Conservation (phyloP, 2,329 filamentous ascomycete genomes). For the Fusarium gaditjirri region DNA sequence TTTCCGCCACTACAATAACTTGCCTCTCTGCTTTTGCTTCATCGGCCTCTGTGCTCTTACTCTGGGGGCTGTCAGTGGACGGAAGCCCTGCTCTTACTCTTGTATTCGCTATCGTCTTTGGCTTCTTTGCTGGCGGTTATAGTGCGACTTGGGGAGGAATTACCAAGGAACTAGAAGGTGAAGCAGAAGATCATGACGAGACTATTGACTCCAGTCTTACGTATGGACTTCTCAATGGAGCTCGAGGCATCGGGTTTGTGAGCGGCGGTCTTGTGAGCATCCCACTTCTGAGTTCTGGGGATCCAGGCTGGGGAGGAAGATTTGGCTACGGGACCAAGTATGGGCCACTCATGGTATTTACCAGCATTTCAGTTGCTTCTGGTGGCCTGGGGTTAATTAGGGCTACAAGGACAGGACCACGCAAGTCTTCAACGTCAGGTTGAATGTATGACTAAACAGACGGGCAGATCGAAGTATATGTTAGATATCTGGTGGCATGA, state of each 20-base stretch:
- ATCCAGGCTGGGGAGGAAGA: neutral
- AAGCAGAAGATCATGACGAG: neutral
- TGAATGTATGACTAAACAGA: neutral
- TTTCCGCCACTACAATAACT: neutral
- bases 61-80: neutral
- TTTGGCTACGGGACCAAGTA: neutral
- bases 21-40: neutral
- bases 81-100: neutral
- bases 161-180: neutral
- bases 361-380: neutral
- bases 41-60: neutral
- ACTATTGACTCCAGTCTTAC: neutral
- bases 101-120: neutral
- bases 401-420: neutral
- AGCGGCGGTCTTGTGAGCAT: neutral
- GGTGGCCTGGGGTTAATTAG: neutral
- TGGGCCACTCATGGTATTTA: neutral
- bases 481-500: neutral
- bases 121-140: neutral
- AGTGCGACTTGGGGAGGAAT: neutral
- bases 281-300: neutral
- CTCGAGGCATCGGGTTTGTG: neutral
- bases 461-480: accelerated
- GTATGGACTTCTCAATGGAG: neutral
- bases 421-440: neutral